These are phyloP conservation scores for Protea cynaroides DNA, from an alignment of 164 flowering plant species.

Conservation along the genomic window DNA sequence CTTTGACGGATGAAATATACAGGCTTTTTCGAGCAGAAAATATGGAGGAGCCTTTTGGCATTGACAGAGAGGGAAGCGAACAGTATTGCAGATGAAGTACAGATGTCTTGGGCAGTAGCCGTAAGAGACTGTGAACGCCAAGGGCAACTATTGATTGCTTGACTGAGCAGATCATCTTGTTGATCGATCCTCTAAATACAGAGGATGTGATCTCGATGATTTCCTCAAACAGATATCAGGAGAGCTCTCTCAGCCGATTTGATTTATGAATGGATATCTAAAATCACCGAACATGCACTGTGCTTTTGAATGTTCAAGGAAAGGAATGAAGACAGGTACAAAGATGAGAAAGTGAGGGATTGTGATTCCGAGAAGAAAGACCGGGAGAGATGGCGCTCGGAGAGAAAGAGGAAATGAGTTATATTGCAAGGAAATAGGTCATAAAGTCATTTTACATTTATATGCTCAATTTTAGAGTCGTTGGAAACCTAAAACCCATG, in stretches of 20 bases:
- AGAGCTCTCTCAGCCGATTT: background rate
- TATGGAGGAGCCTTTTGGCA: background rate
- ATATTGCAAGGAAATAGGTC: too few relatives aligned
- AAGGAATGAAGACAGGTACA: too few relatives aligned
- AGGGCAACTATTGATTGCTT: slow-evolving; percentile 8
- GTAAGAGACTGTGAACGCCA: slow-evolving; percentile 8
- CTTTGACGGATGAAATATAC: slow-evolving; percentile 23
- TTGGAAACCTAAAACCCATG: too few relatives aligned
- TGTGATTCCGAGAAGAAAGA: too few relatives aligned
- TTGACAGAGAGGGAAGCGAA: slow-evolving; percentile 10
- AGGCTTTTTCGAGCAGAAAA: slow-evolving; percentile 25
- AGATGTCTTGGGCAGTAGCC: background rate
- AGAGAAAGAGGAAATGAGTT: too few relatives aligned
- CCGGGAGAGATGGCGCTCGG: too few relatives aligned
- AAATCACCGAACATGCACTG: background rate
- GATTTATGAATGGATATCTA: too few relatives aligned
- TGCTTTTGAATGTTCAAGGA: too few relatives aligned
- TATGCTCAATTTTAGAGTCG: too few relatives aligned
- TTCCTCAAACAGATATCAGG: background rate
- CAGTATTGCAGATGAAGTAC: slow-evolving; percentile 5
- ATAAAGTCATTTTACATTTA: too few relatives aligned
- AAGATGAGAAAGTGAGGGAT: too few relatives aligned
- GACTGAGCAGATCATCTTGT: slow-evolving; percentile 27
- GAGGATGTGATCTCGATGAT: background rate
- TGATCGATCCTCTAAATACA: background rate